phyloP scores from a whole-genome alignment of 371 early-diverging fungal species.

The Dichotomocladium elegans region DNA sequence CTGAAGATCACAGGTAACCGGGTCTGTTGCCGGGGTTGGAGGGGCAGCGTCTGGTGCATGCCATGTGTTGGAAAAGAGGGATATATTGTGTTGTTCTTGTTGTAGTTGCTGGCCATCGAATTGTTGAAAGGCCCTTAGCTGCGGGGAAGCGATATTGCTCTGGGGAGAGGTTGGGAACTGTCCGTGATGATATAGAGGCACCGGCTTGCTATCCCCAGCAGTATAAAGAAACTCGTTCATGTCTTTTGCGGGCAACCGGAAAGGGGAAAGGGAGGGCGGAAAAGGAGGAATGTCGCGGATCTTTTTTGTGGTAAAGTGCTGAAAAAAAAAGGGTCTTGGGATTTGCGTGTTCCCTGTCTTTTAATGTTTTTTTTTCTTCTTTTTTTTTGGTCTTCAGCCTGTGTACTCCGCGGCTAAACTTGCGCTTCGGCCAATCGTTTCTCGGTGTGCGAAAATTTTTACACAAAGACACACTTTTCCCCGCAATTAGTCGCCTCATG shows the following conservation, averaged over 20 bases:
- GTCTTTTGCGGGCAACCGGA: not conserved
- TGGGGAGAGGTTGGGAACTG: conserved; percentile 8
- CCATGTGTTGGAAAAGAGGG: not conserved
- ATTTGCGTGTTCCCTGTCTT: conserved; percentile 3
- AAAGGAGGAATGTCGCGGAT: not conserved
- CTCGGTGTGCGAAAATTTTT: not conserved
- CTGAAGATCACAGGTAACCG: conserved; percentile 44
- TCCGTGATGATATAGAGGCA: conserved; percentile 15
- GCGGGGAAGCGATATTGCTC: not conserved
- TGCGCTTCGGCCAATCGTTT: not conserved
- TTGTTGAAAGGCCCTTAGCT: not conserved
- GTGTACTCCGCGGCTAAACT: not conserved
- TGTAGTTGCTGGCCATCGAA: not conserved
- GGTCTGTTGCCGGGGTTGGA: conserved; percentile 8
- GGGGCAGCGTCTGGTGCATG: not conserved
- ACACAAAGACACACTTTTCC: too few species aligned
- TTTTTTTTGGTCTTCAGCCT: not conserved
- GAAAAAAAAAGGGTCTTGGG: conserved; percentile 7
- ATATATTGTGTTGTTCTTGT: not conserved
- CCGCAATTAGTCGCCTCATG: too few species aligned
- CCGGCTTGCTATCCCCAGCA: conserved; percentile 3
- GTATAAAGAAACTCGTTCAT: conserved; percentile 13
- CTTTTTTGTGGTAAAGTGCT: too few species aligned
- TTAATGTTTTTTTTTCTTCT: conserved; percentile 1
- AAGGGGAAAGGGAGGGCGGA: not conserved